Evolutionary conservation across 371 early-diverging fungal genomes (phyloP).

Genomic region (Mucor saturninus): DNA sequence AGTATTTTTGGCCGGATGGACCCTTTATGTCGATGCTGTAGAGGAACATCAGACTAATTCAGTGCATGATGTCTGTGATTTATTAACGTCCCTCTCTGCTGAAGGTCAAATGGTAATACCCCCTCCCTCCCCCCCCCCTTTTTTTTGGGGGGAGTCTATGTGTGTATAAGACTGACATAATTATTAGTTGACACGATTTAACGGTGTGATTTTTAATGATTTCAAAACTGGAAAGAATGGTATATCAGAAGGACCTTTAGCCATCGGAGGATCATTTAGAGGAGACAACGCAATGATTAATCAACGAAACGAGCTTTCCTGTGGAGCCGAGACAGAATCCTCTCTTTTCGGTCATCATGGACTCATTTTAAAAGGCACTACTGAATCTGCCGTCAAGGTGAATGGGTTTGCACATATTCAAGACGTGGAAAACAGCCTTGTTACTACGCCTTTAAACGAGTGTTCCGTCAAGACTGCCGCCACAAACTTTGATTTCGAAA

Average conservation of each 20-base stretch:
- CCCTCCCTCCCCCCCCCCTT: neutral
- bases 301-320: neutral
- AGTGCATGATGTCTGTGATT: slow-evolving; percentile 8
- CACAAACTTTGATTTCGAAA: slow-evolving; percentile 5
- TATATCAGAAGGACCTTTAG: slow-evolving; percentile 16
- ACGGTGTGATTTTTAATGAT: slow-evolving; percentile 21
- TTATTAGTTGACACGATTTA: slow-evolving; percentile 12
- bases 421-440: neutral
- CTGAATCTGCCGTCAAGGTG: slow-evolving; percentile 4
- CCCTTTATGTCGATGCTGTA: neutral
- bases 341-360: slow-evolving; percentile 7
- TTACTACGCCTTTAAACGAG: neutral
- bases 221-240: slow-evolving; percentile 11
- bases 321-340: neutral
- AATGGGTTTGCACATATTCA: slow-evolving; percentile 10
- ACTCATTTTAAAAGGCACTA: slow-evolving; percentile 12
- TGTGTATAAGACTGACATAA: neutral
- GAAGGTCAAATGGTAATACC: slow-evolving; percentile 9
- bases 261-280: slow-evolving; percentile 16
- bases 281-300: slow-evolving; percentile 16
- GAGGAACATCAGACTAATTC: neutral
- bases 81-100: slow-evolving; percentile 7
- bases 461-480: slow-evolving; percentile 3
- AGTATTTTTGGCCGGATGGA: slow-evolving; percentile 1
- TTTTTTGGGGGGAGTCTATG: neutral